Conservation (phyloP, 2,329 filamentous ascomycete genomes). For the Lecanicillium sp. region DNA sequence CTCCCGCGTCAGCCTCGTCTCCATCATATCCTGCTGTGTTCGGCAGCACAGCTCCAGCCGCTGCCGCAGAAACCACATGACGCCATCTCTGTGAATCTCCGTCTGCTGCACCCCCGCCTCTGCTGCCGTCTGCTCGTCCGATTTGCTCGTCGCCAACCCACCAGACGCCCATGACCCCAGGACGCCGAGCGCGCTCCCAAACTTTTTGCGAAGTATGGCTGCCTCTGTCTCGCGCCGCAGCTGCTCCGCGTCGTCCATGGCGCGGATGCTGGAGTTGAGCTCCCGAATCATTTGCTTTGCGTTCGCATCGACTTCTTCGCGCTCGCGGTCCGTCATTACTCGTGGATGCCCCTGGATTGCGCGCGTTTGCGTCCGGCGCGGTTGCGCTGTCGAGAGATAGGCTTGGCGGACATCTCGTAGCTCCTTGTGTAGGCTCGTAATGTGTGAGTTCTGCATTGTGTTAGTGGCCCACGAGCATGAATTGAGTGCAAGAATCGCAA, state of each 20-base stretch:
- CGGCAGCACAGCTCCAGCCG: constrained; percentile 68
- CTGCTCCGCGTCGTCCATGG: constrained; percentile 74
- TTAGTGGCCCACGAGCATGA: neutral
- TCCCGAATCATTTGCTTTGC: constrained; percentile 80
- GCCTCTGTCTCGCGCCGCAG: constrained; percentile 70
- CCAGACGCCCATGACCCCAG: constrained; percentile 61
- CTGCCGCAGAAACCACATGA: constrained; percentile 75
- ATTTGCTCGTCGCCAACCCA: constrained; percentile 37
- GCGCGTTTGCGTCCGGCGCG: constrained; percentile 47
- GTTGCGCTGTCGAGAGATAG: constrained; percentile 77
- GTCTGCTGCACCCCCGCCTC: constrained; percentile 63
- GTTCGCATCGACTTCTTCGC: constrained; percentile 80
- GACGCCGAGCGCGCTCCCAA: constrained; percentile 55
- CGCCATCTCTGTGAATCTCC: constrained; percentile 67
- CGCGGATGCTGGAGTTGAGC: constrained; percentile 72
- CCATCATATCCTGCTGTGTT: constrained; percentile 87
- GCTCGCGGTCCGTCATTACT: constrained; percentile 69
- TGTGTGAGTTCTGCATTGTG: constrained; percentile 65
- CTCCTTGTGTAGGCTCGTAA: constrained; percentile 70
- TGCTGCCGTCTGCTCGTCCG: constrained; percentile 60
- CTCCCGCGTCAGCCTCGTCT: constrained; percentile 74
- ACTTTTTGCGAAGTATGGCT: constrained; percentile 64
- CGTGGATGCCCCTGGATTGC: constrained; percentile 36
- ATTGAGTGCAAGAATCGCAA: neutral
- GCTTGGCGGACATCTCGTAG: constrained; percentile 78